These are phyloP conservation scores for Candida neerlandica DNA, from an alignment of 1,139 yeast species.

Conservation along the genomic window DNA sequence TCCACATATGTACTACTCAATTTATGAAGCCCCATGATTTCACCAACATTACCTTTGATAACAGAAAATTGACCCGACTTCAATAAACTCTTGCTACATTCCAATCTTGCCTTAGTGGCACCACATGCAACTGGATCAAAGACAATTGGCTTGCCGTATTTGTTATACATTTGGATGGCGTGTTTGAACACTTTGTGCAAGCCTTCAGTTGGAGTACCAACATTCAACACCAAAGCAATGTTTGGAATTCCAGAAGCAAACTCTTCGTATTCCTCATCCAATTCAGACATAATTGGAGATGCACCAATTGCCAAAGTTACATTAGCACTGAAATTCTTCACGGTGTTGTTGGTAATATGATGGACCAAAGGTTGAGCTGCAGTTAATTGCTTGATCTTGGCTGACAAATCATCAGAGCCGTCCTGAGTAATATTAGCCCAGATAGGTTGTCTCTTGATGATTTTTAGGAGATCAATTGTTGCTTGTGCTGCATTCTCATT, in stretches of 20 bases:
- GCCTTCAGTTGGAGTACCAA: slow-evolving; percentile 67
- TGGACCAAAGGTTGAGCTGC: slow-evolving; percentile 66
- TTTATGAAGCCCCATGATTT: slow-evolving; percentile 53
- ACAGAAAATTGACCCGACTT: slow-evolving; percentile 65
- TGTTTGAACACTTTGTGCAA: slow-evolving; percentile 46
- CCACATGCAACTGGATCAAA: slow-evolving; percentile 95
- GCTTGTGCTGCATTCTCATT: slow-evolving; percentile 57
- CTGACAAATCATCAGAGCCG: slow-evolving; percentile 1
- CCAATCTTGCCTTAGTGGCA: slow-evolving; percentile 64
- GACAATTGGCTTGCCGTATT: slow-evolving; percentile 59
- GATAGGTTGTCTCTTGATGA: slow-evolving; percentile 20
- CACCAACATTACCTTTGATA: slow-evolving; percentile 89
- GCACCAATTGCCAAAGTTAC: slow-evolving; percentile 86
- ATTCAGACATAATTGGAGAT: slow-evolving; percentile 92
- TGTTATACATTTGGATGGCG: slow-evolving; percentile 65
- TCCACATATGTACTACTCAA: slow-evolving; percentile 33
- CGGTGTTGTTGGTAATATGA: slow-evolving; percentile 90
- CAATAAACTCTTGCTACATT: slow-evolving; percentile 51
- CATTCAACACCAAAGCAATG: slow-evolving; percentile 64
- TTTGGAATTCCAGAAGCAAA: slow-evolving; percentile 56
- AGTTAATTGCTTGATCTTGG: slow-evolving; percentile 8
- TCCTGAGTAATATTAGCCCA: slow-evolving; percentile 16
- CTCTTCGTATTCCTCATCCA: slow-evolving; percentile 66
- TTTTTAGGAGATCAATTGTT: slow-evolving; percentile 36
- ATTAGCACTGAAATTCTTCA: slow-evolving; percentile 85